Base-by-base conservation (phyloP, 495 filamentous ascomycete genomes). In the Penicillium desertorum region DNA sequence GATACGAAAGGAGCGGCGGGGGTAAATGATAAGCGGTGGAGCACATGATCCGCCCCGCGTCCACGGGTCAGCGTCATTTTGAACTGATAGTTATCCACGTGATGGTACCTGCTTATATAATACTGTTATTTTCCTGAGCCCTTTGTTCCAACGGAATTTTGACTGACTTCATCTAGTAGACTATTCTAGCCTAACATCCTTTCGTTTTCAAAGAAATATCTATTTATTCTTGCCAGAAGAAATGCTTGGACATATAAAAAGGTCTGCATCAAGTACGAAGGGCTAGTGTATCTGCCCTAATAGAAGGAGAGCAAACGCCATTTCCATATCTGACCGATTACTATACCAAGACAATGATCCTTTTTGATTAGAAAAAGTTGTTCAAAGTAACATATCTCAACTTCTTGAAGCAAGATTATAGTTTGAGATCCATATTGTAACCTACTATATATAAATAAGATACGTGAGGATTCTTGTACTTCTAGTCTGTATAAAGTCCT, bases 11-110 rank as follows among this genome's bases (percentile, higher is more conserved):
- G 27, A 20, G 25, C 50, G 22, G 45, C 17, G 55, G 34, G 54
- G 45, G 30, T 27, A 39, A 39, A 16, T 62, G 66, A 67, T 69
- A 67, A 67, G 64, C 66, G 62, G 66, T 69, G 67, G 65, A 63
- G 63, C 65, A 70, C 67, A 70, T 68, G 62, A 68, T 68, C 63
- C 53, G 62, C 64, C 65, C 65, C 65, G 65, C 65, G 58, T 68
- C 64, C 65, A 62, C 62, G 65, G 62, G 60, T 68, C 63, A 63
- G 52, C 58, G 53, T 55, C 53, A 55, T 55, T 55, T 14, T 27
- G 30, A 36, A 43, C n/a, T 19, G 27, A 30, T 32, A n/a, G n/a
- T n/a, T n/a, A n/a, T 25, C 10, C 45, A 48, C 45, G 45, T 48
- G 45, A 48, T 20, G 9, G n/a, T 17, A 20, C 3, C 16, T n/a